Conservation (phyloP, 1,284 basidiomycete genomes). For the Leccinum griseonigrum region DNA sequence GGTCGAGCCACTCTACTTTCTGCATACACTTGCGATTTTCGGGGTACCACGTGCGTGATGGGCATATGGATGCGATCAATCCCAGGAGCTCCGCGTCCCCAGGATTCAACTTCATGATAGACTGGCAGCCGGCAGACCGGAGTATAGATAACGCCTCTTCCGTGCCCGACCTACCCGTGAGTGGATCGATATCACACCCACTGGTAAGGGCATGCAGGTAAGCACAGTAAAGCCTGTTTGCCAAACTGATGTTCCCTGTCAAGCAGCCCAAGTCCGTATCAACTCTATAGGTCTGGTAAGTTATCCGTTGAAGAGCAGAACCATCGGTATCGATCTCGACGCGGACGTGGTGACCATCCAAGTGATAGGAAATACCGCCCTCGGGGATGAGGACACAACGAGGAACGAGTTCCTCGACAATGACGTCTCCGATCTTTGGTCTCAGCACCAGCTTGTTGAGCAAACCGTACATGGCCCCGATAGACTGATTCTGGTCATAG, state of each 20-base stretch:
- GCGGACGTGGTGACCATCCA: conserved; percentile 24
- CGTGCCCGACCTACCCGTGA: conserved; percentile 44
- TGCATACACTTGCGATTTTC: conserved; percentile 37
- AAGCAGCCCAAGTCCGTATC: conserved; percentile 40
- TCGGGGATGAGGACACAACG: conserved; percentile 1
- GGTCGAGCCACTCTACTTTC: conserved; percentile 18
- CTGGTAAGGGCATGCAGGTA: conserved; percentile 48
- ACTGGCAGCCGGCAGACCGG: conserved; percentile 36
- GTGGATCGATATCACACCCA: conserved; percentile 40
- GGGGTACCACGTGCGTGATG: conserved; percentile 39
- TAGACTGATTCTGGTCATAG: conserved; percentile 1
- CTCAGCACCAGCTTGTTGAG: neutral
- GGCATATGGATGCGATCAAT: conserved; percentile 36
- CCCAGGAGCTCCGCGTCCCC: conserved; percentile 33
- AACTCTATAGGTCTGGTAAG: conserved; percentile 39
- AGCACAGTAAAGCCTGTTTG: conserved; percentile 37
- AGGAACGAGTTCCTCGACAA: neutral
- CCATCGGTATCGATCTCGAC: conserved; percentile 22
- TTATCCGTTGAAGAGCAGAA: conserved; percentile 10
- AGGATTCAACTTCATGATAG: conserved; percentile 37
- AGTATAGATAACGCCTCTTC: conserved; percentile 45
- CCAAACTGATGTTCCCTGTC: conserved; percentile 34
- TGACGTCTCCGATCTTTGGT: neutral
- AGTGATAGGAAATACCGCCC: conserved; percentile 20
- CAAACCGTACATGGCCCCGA: conserved; percentile 1